Percentiles rank a stretch among this genome's conserved stretches.
Conservation (phyloP, 345 rosid genomes). For the Brassica carinata region DNA sequence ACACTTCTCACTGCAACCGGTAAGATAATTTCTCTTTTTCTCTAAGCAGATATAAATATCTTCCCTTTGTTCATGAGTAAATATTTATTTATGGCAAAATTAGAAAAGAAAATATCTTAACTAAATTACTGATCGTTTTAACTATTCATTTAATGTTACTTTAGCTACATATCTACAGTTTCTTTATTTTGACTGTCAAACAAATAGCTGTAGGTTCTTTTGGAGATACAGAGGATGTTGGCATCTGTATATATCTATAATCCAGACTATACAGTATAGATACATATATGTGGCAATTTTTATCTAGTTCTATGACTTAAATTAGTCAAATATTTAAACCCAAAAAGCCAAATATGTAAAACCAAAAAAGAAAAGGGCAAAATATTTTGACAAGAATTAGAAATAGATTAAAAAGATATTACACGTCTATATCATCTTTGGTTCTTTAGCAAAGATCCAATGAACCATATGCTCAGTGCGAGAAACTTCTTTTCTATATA, state of each 20-base stretch:
- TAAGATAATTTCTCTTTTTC: slow-evolving; percentile 13
- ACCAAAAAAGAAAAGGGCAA: neutral
- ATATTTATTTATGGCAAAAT: neutral
- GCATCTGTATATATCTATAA: slow-evolving; percentile 7
- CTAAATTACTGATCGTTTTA: neutral
- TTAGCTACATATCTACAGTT: slow-evolving; percentile 1
- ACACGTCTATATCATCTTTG: slow-evolving; percentile 24
- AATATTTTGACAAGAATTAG: neutral
- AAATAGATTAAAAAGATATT: neutral
- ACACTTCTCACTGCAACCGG: slow-evolving; percentile 81
- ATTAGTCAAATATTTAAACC: neutral
- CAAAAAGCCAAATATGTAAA: neutral
- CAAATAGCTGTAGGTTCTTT: neutral
- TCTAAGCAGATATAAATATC: neutral
- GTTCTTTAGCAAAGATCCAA: slow-evolving; percentile 36
- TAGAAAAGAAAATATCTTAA: neutral
- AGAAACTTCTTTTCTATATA: slow-evolving; percentile 24
- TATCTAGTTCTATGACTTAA: neutral
- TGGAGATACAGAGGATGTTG: neutral
- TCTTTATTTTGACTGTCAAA: slow-evolving; percentile 1
- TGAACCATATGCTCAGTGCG: slow-evolving; percentile 22
- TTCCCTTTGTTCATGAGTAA: neutral
- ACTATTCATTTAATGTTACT: neutral
- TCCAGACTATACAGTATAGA: neutral
- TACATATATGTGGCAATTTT: neutral